These are phyloP conservation scores for Apophysomyces sp. DNA, from an alignment of 371 early-diverging fungal species.

Conservation along the genomic window DNA sequence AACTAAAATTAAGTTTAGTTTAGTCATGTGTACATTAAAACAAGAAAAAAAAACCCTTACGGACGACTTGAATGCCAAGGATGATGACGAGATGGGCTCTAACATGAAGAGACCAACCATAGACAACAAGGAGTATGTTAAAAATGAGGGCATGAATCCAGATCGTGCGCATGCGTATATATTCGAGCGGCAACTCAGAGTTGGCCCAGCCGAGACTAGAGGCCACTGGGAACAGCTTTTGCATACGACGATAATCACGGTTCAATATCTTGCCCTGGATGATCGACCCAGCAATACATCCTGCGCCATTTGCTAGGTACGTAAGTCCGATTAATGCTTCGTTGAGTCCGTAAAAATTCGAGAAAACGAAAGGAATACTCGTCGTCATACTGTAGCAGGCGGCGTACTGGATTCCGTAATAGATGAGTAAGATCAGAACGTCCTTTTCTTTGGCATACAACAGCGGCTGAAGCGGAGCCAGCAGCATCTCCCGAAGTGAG, in stretches of 20 bases:
- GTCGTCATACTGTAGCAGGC: constrained; percentile 33
- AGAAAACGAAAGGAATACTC: constrained; percentile 23
- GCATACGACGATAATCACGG: constrained; percentile 13
- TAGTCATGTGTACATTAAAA: background rate
- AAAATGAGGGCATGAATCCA: constrained; percentile 37
- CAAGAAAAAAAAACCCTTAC: constrained; percentile 17
- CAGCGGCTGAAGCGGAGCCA: constrained; percentile 22
- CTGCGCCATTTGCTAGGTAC: constrained; percentile 29
- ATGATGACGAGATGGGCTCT: constrained; percentile 27
- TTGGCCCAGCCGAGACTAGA: constrained; percentile 10
- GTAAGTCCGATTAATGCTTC: constrained; percentile 28
- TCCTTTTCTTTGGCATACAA: constrained; percentile 35
- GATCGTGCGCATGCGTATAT: constrained; percentile 29
- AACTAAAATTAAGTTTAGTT: constrained; percentile 18
- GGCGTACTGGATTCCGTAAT: constrained; percentile 35
- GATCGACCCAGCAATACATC: constrained; percentile 23
- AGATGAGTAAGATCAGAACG: constrained; percentile 20
- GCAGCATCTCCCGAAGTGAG: background rate
- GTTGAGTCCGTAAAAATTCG: constrained; percentile 16
- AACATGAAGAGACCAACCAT: constrained; percentile 35
- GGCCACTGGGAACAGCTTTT: constrained; percentile 7
- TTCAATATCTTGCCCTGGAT: constrained; percentile 29
- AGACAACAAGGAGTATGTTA: constrained; percentile 27
- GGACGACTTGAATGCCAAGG: constrained; percentile 26
- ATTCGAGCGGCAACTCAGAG: constrained; percentile 31